Percentiles rank a stretch among this genome's conserved stretches.
Conservation (phyloP, 2,329 filamentous ascomycete genomes). For the Chalaropsis ovoidea region DNA sequence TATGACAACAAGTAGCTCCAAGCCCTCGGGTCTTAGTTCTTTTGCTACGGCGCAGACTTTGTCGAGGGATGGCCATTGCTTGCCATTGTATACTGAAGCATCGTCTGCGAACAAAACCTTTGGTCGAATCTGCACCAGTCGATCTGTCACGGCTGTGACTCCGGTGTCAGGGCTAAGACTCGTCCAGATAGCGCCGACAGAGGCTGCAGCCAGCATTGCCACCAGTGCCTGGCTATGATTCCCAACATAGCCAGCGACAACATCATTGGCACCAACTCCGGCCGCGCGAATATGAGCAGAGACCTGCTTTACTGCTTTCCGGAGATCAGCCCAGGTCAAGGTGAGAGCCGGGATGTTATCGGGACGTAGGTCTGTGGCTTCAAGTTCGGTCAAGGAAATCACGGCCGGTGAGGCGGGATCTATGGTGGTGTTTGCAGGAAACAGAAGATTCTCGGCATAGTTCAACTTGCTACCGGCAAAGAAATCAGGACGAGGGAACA, state of each 20-base stretch:
- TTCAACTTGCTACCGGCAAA: constrained; percentile 73
- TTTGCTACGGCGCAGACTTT: constrained; percentile 72
- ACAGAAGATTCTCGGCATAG: constrained; percentile 91
- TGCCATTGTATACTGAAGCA: constrained; percentile 81
- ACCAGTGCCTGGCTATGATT: constrained; percentile 83
- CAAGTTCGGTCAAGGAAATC: constrained; percentile 56
- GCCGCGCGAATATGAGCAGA: constrained; percentile 57
- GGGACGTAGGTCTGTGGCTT: constrained; percentile 41
- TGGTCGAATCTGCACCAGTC: constrained; percentile 75
- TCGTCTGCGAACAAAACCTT: constrained; percentile 79
- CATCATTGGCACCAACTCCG: constrained; percentile 48
- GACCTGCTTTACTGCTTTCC: constrained; percentile 65
- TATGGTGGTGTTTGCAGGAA: constrained; percentile 48
- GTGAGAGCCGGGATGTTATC: not conserved
- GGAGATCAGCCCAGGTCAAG: constrained; percentile 58
- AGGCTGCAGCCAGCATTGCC: constrained; percentile 73
- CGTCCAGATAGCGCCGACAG: constrained; percentile 84
- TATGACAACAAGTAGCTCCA: constrained; percentile 66
- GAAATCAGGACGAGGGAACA: constrained; percentile 83
- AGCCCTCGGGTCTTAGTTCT: constrained; percentile 47
- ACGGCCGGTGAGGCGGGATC: constrained; percentile 68
- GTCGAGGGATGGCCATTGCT: constrained; percentile 65
- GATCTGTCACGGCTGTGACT: constrained; percentile 79
- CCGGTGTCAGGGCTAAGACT: constrained; percentile 87
- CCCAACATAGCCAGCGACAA: constrained; percentile 67